These are phyloP conservation scores for Chenopodium formosanum DNA, from an alignment of 148 eudicot genomes.

Conservation along the genomic window DNA sequence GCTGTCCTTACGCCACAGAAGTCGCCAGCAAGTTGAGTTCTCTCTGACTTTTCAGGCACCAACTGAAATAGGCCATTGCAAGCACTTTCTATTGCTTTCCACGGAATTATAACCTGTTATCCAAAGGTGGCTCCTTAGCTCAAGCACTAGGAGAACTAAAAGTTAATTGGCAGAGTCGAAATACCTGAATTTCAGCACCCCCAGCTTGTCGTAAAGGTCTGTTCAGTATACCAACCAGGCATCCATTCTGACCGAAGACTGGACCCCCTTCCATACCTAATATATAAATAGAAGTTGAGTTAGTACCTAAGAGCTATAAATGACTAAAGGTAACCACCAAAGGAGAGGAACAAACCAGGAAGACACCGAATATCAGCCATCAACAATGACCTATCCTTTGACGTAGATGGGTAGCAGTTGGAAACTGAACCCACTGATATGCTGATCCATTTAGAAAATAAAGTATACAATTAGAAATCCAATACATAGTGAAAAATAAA, in stretches of 20 bases:
- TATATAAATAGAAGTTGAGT: constrained; percentile 18
- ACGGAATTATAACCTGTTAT: constrained; percentile 83
- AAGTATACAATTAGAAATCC: constrained; percentile 4
- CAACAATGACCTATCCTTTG: constrained; percentile 53
- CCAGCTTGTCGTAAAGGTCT: constrained; percentile 80
- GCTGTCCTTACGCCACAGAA: constrained; percentile 29
- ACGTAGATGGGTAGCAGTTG: constrained; percentile 67
- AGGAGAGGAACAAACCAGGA: constrained; percentile 58
- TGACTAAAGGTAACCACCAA: constrained; percentile 11
- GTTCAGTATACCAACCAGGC: constrained; percentile 69
- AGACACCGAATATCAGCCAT: constrained; percentile 97
- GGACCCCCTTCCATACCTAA: constrained; percentile 98
- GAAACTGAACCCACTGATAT: constrained; percentile 75
- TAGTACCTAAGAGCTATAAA: constrained; percentile 19
- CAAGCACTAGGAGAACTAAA: constrained; percentile 4
- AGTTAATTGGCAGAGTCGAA: constrained; percentile 1
- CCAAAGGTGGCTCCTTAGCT: constrained; percentile 21
- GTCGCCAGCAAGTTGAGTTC: constrained; percentile 21
- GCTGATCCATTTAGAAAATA: constrained; percentile 46
- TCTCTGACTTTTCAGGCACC: constrained; percentile 29
- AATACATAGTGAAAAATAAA: background rate
- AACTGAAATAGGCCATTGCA: constrained; percentile 50
- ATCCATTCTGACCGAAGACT: constrained; percentile 61
- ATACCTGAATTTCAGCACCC: constrained; percentile 95
- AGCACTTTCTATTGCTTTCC: constrained; percentile 81